Base-by-base conservation (phyloP, 192 early-diverging fungal species). In the Haplosporangium gracile region DNA sequence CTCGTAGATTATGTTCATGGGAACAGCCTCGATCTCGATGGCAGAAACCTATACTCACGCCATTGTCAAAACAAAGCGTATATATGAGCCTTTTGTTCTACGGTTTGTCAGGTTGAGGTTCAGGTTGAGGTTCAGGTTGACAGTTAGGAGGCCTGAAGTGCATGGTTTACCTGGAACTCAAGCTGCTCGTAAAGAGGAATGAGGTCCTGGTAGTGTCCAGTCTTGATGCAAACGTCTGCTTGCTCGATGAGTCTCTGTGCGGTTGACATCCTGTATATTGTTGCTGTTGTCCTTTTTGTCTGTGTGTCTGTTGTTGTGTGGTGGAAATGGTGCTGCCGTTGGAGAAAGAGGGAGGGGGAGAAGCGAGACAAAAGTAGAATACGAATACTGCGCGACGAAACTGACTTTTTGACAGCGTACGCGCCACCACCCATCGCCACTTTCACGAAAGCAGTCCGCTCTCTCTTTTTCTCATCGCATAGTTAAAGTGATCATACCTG, bases 111-210 rank as follows among this genome's bases (percentile, higher is more conserved):
- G 53, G 36, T 36, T 26, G 24, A 7, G 9, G 29, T 29, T 32
- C 29, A 65, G n/a, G n/a, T n/a, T n/a, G n/a, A n/a, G n/a, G n/a
- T n/a, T n/a, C 34, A 22, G 40, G 16, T 39, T 36, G 1, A 40
- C 34, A 42, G 18, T 18, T 18, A 4, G 34, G 15, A 42, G 38
- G 38, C 0, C 11, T 3, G 29, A 72, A 4, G 20, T 29, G 24
- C 4, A 40, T n/a, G 39, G 24, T n/a, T 70, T 80, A 78, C 84
- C 76, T 79, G 79, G 55, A 86, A 86, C 68, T 86, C 84, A 20
- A 86, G 79, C 8, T 81, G 84, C 47, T 86, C 84, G 42, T 86
- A 86, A 1, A 86, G 71, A 69, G 84, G 84, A 68, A 86, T 86
- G 43, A 86, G 84, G 42, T 86, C 84, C 34, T 86, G 79, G 65